Evolutionary conservation across 768 basidiomycete species (phyloP).

Genomic region (Strobilomyces dryophilus): DNA sequence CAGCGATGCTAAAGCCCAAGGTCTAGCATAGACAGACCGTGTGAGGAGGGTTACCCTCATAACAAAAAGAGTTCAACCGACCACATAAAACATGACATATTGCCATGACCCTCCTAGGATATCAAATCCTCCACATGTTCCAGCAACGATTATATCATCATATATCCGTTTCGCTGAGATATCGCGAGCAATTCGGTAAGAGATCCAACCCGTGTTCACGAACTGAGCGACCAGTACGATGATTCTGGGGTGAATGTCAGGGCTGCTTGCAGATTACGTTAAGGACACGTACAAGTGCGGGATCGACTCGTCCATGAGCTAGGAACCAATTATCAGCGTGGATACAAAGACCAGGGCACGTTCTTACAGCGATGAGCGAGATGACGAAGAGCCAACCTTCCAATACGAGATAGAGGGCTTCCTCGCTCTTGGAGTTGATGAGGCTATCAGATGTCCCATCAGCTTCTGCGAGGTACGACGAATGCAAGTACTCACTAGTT

Average conservation of each 20-base stretch:
- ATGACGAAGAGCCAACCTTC: constrained; percentile 47
- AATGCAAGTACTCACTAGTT: constrained; percentile 35
- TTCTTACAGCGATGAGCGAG: constrained; percentile 42
- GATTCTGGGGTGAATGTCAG: constrained; percentile 12
- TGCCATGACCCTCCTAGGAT: constrained; percentile 44
- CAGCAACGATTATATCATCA: constrained; percentile 31
- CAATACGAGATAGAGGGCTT: constrained; percentile 42
- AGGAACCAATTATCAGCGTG: not conserved
- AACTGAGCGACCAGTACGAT: constrained; percentile 43
- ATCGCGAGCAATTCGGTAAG: constrained; percentile 38
- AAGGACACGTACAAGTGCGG: constrained; percentile 41
- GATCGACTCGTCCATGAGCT: constrained; percentile 50
- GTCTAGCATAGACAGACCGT: constrained; percentile 29
- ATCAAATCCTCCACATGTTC: constrained; percentile 39
- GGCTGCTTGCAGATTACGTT: not conserved
- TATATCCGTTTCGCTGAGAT: constrained; percentile 31
- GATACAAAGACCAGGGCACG: not conserved
- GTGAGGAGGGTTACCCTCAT: not conserved
- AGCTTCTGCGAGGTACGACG: not conserved
- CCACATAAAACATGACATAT: constrained; percentile 24
- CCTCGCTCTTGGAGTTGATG: constrained; percentile 38
- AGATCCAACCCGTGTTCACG: constrained; percentile 45
- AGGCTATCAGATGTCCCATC: constrained; percentile 14
- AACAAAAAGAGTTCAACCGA: constrained; percentile 21
- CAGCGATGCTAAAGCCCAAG: constrained; percentile 35